A percentile compares a stretch with the other conserved stretches of the same genome.
Evolutionary conservation across 306 rosid genomes (phyloP).

Genomic region (Vicia villosa): DNA sequence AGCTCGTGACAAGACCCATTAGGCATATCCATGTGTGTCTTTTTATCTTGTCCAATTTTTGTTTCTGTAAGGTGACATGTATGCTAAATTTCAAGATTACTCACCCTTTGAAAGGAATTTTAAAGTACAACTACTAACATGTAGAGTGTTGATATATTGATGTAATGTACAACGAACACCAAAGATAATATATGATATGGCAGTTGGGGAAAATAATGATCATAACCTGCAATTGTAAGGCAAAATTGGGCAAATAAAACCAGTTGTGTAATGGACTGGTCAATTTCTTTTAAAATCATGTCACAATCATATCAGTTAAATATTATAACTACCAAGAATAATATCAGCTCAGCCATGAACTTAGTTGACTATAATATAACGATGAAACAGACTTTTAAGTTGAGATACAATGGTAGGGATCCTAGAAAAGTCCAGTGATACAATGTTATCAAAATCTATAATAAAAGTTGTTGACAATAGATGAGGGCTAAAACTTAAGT

Average conservation of each 20-base stretch:
- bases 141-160: not conserved
- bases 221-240: not conserved
- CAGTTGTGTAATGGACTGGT: too few species aligned
- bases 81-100: not conserved
- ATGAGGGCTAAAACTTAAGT: not conserved
- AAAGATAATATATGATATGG: not conserved
- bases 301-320: not conserved
- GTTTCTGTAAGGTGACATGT: not conserved
- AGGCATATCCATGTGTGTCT: not conserved
- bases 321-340: not conserved
- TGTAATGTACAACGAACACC: conserved; percentile 15
- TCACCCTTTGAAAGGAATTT: not conserved
- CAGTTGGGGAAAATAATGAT: not conserved
- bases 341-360: not conserved
- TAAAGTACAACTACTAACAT: not conserved
- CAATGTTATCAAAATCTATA: not conserved
- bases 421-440: not conserved
- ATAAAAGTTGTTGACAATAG: not conserved
- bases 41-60: not conserved
- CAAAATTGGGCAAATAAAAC: not conserved
- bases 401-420: not conserved
- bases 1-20: conserved; percentile 7
- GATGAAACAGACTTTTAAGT: not conserved
- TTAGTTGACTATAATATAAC: not conserved
- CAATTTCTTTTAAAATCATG: too few species aligned